Conservation (phyloP, 1,284 basidiomycete genomes). For the Cryptococcus deneoformans region DNA sequence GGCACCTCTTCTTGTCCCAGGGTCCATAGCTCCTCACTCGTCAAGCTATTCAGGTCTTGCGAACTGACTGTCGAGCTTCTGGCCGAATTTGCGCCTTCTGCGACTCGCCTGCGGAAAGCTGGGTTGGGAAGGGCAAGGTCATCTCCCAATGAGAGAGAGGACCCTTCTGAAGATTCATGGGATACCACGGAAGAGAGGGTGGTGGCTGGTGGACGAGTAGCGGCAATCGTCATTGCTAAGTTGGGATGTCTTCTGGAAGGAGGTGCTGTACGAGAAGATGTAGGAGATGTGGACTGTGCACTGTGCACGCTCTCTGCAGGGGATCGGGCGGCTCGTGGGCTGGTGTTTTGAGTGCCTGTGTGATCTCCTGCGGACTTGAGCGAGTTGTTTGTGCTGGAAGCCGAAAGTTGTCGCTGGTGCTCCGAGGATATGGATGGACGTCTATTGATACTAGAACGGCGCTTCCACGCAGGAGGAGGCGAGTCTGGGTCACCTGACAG, state of each 20-base stretch:
- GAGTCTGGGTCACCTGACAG: slow-evolving; percentile 41
- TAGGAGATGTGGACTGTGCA: background rate
- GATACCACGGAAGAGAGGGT: background rate
- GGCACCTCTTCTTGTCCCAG: slow-evolving; percentile 27
- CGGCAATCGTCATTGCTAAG: slow-evolving; percentile 12
- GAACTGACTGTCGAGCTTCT: slow-evolving; percentile 31
- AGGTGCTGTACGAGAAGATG: background rate
- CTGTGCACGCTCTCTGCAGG: background rate
- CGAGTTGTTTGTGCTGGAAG: background rate
- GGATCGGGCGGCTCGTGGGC: background rate
- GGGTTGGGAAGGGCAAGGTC: slow-evolving; percentile 28
- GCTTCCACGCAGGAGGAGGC: slow-evolving; percentile 45
- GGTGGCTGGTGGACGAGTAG: background rate
- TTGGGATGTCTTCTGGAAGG: slow-evolving; percentile 7
- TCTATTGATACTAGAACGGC: slow-evolving; percentile 25
- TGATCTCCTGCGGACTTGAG: slow-evolving; percentile 3
- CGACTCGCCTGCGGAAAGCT: slow-evolving; percentile 23
- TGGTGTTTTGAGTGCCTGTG: background rate
- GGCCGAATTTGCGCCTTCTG: slow-evolving; percentile 19
- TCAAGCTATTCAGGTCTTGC: slow-evolving; percentile 32
- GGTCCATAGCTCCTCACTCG: slow-evolving; percentile 42
- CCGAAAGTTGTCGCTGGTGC: background rate
- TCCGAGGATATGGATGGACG: background rate
- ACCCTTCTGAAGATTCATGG: background rate
- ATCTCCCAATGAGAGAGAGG: slow-evolving; percentile 7